Evolutionary conservation across 2,329 filamentous ascomycete genomes (phyloP), one percentile per base, ranked within the genome.

Genomic region (Sporothrix pseudoabietina): DNA sequence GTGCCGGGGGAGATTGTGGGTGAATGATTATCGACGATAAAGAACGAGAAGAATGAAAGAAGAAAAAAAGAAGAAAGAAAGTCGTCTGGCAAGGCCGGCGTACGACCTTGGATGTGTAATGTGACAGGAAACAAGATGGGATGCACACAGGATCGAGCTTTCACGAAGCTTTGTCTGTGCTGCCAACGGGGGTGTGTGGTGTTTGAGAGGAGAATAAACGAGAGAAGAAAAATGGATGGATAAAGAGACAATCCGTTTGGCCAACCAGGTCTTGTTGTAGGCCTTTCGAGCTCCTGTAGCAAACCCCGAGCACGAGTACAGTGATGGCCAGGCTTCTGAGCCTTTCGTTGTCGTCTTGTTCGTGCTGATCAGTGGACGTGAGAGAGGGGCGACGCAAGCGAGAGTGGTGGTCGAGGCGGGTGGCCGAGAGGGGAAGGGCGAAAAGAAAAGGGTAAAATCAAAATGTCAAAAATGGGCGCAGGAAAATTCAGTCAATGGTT

Each of bases 401-500:
- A 22, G 16, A 22, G 22, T n/a, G 49, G 69, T 68, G 35, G 26
- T 68, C 57, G n/a, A 59, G 35, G 47, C 30, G 9, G 63, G 63
- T n/a, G 26, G 70, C 30, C n/a, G 41, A 63, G 71, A 66, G 71
- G 41, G 59, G 41, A 35, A 54, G 9, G 44, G n/a, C 8, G 39
- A 44, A 49, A 30, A 41, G 47, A 52, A 47, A 35, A 61, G 54
- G 44, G 16, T 35, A 52, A 26, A 35, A 63, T 49, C 8, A 26
- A 55, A 35, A 35, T 2, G 35, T 35, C 35, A 35, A 35, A 35
- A 35, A 63, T 49, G 26, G 26, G 44, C 57, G 14, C 3, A 22
- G 22, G 19, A 66, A 57, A 69, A 61, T 71, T 71, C 63, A 72
- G 65, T 41, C 52, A 39, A 26, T 65, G 19, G 65, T 69, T 70